These are phyloP conservation scores for Mycena floridula DNA, from an alignment of 768 basidiomycete genomes.

Conservation along the genomic window DNA sequence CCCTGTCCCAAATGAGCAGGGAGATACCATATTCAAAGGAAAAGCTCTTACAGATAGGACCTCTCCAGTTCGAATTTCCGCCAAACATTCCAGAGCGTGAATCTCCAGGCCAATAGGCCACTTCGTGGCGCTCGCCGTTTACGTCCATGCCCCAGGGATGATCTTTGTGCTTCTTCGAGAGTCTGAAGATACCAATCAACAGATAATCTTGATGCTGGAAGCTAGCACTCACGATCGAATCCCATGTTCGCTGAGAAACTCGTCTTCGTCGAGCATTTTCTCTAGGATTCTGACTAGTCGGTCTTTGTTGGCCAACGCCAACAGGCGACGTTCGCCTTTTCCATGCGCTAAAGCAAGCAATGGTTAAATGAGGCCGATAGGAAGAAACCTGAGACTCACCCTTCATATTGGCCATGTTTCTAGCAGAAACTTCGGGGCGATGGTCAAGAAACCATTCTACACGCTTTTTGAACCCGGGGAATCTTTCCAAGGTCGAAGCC, in stretches of 20 bases:
- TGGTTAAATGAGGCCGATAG: background rate
- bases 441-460: slow-evolving; percentile 99
- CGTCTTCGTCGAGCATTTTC: slow-evolving; percentile 96
- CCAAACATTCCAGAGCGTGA: slow-evolving; percentile 97
- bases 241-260: slow-evolving; percentile 94
- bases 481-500: slow-evolving; percentile 79
- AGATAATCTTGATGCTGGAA: background rate
- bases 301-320: slow-evolving; percentile 91
- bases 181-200: slow-evolving; percentile 29
- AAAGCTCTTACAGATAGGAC: slow-evolving; percentile 65
- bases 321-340: slow-evolving; percentile 77
- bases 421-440: slow-evolving; percentile 74
- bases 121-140: slow-evolving; percentile 86
- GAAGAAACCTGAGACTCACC: slow-evolving; percentile 35
- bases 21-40: background rate
- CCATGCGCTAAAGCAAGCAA: slow-evolving; percentile 38
- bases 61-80: slow-evolving; percentile 97
- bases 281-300: slow-evolving; percentile 81
- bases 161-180: slow-evolving; percentile 88
- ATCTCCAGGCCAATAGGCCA: slow-evolving; percentile 97
- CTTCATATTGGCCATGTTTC: slow-evolving; percentile 97
- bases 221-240: slow-evolving; percentile 79
- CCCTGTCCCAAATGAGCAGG: slow-evolving; percentile 44
- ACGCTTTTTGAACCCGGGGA: slow-evolving; percentile 98
- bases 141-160: slow-evolving; percentile 95